Conservation (phyloP, 164 flowering plant species). For the Vitis amurensis region DNA sequence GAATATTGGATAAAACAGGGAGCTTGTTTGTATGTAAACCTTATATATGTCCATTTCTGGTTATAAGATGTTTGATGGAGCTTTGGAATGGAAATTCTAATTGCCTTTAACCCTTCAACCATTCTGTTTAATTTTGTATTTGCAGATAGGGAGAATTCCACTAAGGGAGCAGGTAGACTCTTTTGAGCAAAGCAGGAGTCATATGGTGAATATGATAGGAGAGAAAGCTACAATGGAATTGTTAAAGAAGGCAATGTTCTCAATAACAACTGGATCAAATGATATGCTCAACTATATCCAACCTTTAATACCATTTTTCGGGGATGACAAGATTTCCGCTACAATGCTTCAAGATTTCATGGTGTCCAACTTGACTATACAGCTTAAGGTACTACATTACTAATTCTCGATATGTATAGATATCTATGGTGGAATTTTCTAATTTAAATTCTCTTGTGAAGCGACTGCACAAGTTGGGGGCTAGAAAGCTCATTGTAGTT, state of each 20-base stretch:
- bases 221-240: slow-evolving; percentile 31
- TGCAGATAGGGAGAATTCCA: slow-evolving; percentile 62
- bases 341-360: slow-evolving; percentile 43
- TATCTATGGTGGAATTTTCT: not conserved
- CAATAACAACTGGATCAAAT: slow-evolving; percentile 64
- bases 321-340: slow-evolving; percentile 29
- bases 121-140: not conserved
- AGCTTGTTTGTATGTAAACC: slow-evolving; percentile 41
- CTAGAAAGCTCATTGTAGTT: slow-evolving; percentile 52
- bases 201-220: slow-evolving; percentile 42
- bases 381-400: slow-evolving; percentile 51
- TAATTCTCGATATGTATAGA: not conserved
- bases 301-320: slow-evolving; percentile 46
- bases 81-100: too few relatives aligned
- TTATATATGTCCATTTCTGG: too few relatives aligned
- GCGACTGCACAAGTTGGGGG: slow-evolving; percentile 56
- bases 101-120: not conserved
- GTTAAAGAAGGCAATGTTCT: slow-evolving; percentile 49
- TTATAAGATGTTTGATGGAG: too few relatives aligned
- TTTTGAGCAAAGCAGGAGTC: slow-evolving; percentile 41
- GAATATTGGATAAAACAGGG: slow-evolving; percentile 63
- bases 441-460: slow-evolving; percentile 3
- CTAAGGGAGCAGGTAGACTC: slow-evolving; percentile 43
- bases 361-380: slow-evolving; percentile 59
- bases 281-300: slow-evolving; percentile 56